Conservation (phyloP, 352 stramenopile species). For the Phytophthora vignae region DNA sequence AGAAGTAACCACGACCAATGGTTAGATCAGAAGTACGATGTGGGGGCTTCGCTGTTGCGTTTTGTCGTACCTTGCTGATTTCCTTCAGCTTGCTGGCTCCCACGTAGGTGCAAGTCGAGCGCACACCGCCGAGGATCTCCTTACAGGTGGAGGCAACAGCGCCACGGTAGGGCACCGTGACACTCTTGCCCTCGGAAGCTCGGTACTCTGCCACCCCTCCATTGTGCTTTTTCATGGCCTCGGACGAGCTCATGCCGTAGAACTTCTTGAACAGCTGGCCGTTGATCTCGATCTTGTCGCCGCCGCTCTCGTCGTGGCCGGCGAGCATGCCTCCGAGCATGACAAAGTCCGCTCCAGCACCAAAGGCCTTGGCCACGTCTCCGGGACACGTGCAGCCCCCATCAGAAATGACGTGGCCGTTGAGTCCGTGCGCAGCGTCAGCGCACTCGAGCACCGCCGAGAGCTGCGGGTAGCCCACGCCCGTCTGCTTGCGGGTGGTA, state of each 20-base stretch:
- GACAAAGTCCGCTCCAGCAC: slow-evolving; percentile 92
- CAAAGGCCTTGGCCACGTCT: slow-evolving; percentile 93
- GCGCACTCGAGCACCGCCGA: slow-evolving; percentile 93
- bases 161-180: slow-evolving; percentile 90
- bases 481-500: slow-evolving; percentile 94
- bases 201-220: slow-evolving; percentile 93
- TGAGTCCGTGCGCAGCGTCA: slow-evolving; percentile 90
- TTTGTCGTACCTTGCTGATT: slow-evolving; percentile 81
- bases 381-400: slow-evolving; percentile 91
- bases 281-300: slow-evolving; percentile 77
- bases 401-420: slow-evolving; percentile 91
- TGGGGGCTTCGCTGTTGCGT: not conserved
- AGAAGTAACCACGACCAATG: not conserved
- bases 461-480: slow-evolving; percentile 93
- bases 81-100: slow-evolving; percentile 91
- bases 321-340: slow-evolving; percentile 94
- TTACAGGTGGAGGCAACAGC: slow-evolving; percentile 82
- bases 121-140: slow-evolving; percentile 93
- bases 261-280: slow-evolving; percentile 90
- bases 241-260: slow-evolving; percentile 94
- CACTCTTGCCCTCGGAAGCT: slow-evolving; percentile 91
- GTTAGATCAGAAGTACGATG: not conserved
- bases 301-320: slow-evolving; percentile 91
- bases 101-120: slow-evolving; percentile 94
- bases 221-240: slow-evolving; percentile 93